A percentile compares a stretch with the other conserved stretches of the same genome.
These are phyloP conservation scores for Fusarium clavum DNA, from an alignment of 2,329 filamentous ascomycete genomes.

Conservation along the genomic window DNA sequence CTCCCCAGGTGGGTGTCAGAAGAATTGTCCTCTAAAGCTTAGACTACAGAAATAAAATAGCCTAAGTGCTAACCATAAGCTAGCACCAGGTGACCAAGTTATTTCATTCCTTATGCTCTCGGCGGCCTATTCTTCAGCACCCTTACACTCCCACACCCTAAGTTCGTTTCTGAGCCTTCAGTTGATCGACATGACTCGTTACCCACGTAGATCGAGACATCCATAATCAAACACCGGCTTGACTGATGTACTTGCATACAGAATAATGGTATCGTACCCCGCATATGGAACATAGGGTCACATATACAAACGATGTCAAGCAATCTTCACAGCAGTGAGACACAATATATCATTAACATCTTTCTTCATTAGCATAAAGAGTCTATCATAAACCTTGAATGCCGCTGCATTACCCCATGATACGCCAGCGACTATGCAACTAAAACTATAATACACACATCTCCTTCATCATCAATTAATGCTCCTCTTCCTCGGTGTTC, in stretches of 20 bases:
- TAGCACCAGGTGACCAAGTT: not conserved
- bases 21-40: not conserved
- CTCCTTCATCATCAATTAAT: not conserved
- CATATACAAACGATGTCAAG: not conserved
- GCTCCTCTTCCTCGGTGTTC: not conserved
- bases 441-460: conserved; percentile 3
- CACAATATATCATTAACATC: not conserved
- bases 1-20: not conserved
- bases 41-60: not conserved
- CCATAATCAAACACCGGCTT: not conserved
- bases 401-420: not conserved
- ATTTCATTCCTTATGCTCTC: not conserved
- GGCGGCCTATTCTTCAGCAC: not conserved
- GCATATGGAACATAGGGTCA: not conserved
- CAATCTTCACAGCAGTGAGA: not conserved
- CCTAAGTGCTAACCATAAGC: not conserved
- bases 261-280: no score
- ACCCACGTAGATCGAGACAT: not conserved
- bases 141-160: no score
- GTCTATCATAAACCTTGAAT: conserved; percentile 1
- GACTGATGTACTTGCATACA: not conserved
- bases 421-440: not conserved
- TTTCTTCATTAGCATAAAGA: not conserved
- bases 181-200: not conserved
- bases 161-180: not conserved